phyloP scores from a whole-genome alignment of 2,329 filamentous ascomycete species.

The Diplodia intermedia region DNA sequence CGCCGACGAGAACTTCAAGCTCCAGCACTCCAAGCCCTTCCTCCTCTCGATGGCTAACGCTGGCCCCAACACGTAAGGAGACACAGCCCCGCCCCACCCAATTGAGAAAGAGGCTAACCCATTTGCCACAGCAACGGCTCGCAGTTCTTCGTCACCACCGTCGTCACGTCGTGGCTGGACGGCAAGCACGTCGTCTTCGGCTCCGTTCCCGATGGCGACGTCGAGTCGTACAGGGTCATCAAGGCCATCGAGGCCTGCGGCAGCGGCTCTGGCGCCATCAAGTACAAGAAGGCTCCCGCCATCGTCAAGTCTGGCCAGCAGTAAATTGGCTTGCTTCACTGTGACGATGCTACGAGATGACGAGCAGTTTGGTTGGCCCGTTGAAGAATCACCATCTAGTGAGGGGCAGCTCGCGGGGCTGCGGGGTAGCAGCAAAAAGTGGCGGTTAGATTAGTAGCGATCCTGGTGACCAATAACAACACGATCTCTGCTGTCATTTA shows the following conservation, averaged over 20 bases:
- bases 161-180: conserved; percentile 73
- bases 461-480: conserved; percentile 22
- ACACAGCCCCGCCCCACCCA: conserved; percentile 12
- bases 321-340: conserved; percentile 21
- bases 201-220: conserved; percentile 66
- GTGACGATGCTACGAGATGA: conserved; percentile 28
- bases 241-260: conserved; percentile 67
- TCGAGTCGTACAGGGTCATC: conserved; percentile 61
- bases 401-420: conserved; percentile 30
- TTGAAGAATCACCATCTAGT: conserved; percentile 17
- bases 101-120: conserved; percentile 34
- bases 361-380: conserved; percentile 17
- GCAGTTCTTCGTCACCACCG: conserved; percentile 76
- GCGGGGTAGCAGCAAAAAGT: conserved; percentile 32
- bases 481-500: conserved; percentile 27
- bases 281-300: conserved; percentile 60
- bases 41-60: conserved; percentile 96
- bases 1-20: conserved; percentile 86
- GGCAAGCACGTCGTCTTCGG: conserved; percentile 87
- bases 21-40: conserved; percentile 76
- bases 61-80: conserved; percentile 81
- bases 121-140: conserved; percentile 66
- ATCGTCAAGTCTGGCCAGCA: conserved; percentile 60
- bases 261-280: conserved; percentile 60
- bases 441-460: conserved; percentile 31